A percentile compares a stretch with the other conserved stretches of the same genome.
Evolutionary conservation across 192 early-diverging fungal genomes (phyloP).

Genomic region (Backusella sp.): DNA sequence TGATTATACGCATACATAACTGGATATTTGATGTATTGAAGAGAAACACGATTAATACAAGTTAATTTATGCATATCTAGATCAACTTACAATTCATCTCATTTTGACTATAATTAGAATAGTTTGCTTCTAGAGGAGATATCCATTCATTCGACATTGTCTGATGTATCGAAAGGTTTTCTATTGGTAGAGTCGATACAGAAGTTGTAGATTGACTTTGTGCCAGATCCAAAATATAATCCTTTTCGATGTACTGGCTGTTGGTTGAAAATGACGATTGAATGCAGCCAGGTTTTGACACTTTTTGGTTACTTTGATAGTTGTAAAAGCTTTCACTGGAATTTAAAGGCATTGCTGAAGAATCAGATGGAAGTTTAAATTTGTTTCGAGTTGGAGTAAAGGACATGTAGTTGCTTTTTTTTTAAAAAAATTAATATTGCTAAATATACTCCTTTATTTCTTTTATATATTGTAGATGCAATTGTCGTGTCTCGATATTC

Average conservation of each 20-base stretch:
- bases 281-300: not conserved
- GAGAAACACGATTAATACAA: not conserved
- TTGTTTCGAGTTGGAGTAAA: conserved; percentile 6
- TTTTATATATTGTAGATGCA: not conserved
- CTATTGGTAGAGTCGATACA: conserved; percentile 4
- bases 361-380: not conserved
- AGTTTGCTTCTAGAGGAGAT: not conserved
- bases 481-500: not conserved
- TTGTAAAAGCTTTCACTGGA: not conserved
- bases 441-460: not conserved
- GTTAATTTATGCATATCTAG: not conserved
- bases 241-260: not conserved
- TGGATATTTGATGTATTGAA: not conserved
- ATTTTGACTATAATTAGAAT: not conserved
- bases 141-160: not conserved
- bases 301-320: not conserved
- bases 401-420: not conserved
- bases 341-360: not conserved
- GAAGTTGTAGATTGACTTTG: not conserved
- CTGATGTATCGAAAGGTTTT: conserved; percentile 7
- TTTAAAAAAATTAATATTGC: not conserved
- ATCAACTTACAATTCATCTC: conserved; percentile 7
- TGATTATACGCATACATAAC: conserved; percentile 6
- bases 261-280: not conserved
- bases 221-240: conserved; percentile 2